Evolutionary conservation across 352 stramenopile species (phyloP), one percentile per base, ranked within the genome.

Genomic region (Globisporangium heterothallicum): DNA sequence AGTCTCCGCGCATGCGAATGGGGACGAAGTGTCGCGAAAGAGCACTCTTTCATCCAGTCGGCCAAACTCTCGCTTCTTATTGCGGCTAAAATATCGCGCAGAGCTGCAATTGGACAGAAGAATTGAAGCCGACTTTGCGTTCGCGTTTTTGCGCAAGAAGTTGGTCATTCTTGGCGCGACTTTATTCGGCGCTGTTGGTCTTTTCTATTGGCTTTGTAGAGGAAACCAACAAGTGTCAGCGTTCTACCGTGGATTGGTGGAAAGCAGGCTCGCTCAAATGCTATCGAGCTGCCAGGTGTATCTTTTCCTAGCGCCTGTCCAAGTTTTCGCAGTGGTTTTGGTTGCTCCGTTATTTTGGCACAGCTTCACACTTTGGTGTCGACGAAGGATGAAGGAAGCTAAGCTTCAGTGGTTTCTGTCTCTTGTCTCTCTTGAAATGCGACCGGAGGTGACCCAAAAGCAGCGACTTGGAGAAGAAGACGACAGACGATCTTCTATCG

Each of bases 361-460:
- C 21, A 38, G 51, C 12, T 72, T 70, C 45, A 42, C 49, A 8
- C 49, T 49, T 21, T 53, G 57, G 18, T 52, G 53, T n/a, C 54
- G 61, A 8, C 29, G 53, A 6, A 36, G 56, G 3, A 35, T 55
- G 16, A 58, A 70, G 35, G 62, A 70, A 35, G 59, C 61, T 8
- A 54, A 72, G 40, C 57, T 75, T 10, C 56, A 72, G 49, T 75
- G 66, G 66, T 75, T 72, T 42, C 12, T 75, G 4, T 66, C 60
- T 32, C 42, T 75, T 3, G 8, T 72, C 0, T 67, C 66, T 2
- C 1, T 75, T 8, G 66, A 75, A 42, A 41, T 75, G 36, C 63
- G 57, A 25, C 53, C 53, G 6, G 43, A 49, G 13, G 29, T 25
- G 27, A 19, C 22, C 7, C 32, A 53, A 18, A 27, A 36, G 34